Conservation (phyloP, 805 yeast species). For the Hyphopichia homilentoma region DNA sequence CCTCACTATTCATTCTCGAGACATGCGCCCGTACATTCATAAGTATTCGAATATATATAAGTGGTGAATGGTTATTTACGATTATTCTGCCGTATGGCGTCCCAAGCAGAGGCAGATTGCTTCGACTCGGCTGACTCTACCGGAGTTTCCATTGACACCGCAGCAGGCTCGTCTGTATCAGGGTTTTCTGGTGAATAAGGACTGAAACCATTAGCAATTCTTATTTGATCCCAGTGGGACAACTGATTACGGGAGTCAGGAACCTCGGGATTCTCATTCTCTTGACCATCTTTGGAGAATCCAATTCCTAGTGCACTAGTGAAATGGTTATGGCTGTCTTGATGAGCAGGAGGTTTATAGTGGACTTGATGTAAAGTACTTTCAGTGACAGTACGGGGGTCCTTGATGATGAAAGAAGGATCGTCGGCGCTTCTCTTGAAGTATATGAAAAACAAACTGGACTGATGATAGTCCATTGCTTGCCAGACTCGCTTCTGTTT, state of each 20-base stretch:
- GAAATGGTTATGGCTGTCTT: slow-evolving; percentile 2
- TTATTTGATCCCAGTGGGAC: slow-evolving; percentile 34
- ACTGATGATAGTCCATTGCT: slow-evolving; percentile 31
- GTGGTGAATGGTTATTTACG: too few species aligned
- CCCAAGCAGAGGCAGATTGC: too few species aligned
- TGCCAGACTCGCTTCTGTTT: slow-evolving; percentile 30
- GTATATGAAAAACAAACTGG: slow-evolving; percentile 41
- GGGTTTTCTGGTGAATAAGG: too few species aligned
- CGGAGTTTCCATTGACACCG: too few species aligned
- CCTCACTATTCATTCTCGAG: too few species aligned
- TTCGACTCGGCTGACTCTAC: too few species aligned
- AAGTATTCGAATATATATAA: too few species aligned
- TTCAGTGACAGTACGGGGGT: slow-evolving; percentile 43
- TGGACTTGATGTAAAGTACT: slow-evolving; percentile 26
- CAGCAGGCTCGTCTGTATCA: too few species aligned
- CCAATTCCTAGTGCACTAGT: slow-evolving; percentile 6
- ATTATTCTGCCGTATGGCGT: too few species aligned
- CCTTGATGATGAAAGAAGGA: slow-evolving; percentile 49
- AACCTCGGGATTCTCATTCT: too few species aligned
- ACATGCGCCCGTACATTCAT: too few species aligned
- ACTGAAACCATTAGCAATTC: slow-evolving; percentile 28
- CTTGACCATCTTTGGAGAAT: slow-evolving; percentile 1
- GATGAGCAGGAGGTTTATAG: slow-evolving; percentile 17
- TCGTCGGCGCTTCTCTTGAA: slow-evolving; percentile 49
- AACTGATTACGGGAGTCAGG: too few species aligned